Base-by-base conservation (phyloP, 2,329 filamentous ascomycete genomes). In the Zalaria obscura region DNA sequence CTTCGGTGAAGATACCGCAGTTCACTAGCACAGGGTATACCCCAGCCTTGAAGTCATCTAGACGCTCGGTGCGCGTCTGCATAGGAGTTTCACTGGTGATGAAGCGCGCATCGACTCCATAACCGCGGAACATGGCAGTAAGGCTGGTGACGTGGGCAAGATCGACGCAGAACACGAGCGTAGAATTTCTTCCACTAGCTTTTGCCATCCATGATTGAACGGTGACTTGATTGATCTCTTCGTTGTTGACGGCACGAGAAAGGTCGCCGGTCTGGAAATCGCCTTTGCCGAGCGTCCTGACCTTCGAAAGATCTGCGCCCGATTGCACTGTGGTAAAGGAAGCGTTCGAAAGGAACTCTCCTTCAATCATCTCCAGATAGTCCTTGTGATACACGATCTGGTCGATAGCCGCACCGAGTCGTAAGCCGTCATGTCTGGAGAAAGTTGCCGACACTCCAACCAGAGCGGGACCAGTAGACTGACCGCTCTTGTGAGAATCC, bases 381-480 rank as follows among this genome's bases (percentile, higher is more conserved):
- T 84, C 78, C 50, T 87, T 91, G 60, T 96, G 89, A 53, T 94
- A 96, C 38, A 95, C 89, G 46, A 96, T 94, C 55, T 93, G 83
- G 52, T 96, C 89, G 52, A 96, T 91, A 28, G 82, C 88, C 8
- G 80, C 70, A 1, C 88, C 88, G 2, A 96, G 69, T 45, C 75
- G 78, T 28, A 93, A 65, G 0, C 89, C 89, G 55, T 96, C 89
- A 45, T 86, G 86, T 38, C 89, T 64, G n/a, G 75, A 77, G 48
- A 81, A 71, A 1, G 78, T 81, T 3, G 91, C 91, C 6, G 89
- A 95, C 3, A 98, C 88, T 4, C 91, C 91, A 8, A 98, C 80
- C 9, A 98, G 67, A 11, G 77, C 73, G 5, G 53, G 50, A 5
- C 45, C 38, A 0, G 84, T 42, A 68, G 31, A 58, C 45, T 3